Percentiles rank a stretch among this genome's conserved stretches.
These are phyloP conservation scores for Vigna trinervia DNA, from an alignment of 306 rosid genomes.

Conservation along the genomic window DNA sequence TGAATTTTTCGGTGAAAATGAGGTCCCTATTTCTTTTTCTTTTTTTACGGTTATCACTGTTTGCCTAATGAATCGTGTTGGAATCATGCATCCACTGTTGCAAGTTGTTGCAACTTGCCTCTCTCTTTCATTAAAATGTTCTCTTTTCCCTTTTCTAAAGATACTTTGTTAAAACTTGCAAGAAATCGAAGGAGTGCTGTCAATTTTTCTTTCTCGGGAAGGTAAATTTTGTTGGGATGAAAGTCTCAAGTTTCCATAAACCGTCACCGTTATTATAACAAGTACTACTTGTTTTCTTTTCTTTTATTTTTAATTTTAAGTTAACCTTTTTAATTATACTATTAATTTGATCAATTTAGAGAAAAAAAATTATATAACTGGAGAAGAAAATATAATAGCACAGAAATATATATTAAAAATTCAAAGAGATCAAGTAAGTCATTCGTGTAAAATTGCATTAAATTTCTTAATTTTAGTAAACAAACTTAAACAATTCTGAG, in stretches of 20 bases:
- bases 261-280: no score
- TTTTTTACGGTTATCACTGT: constrained; percentile 1
- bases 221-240: not conserved
- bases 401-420: no score
- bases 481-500: no score
- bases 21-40: not conserved
- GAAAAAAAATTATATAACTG: no score
- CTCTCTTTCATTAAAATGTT: not conserved
- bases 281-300: no score
- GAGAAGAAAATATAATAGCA: no score
- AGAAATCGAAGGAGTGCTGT: not conserved
- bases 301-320: no score
- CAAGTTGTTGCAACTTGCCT: constrained; percentile 47
- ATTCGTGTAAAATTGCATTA: no score
- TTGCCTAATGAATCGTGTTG: constrained; percentile 5
- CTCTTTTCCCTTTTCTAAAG: not conserved
- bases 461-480: no score
- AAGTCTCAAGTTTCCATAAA: constrained; percentile 11
- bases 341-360: no score
- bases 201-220: constrained; percentile 6
- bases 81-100: constrained; percentile 30
- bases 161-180: not conserved
- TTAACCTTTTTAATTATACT: no score
- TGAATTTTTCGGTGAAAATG: constrained; percentile 43
- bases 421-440: no score